Percentiles rank a stretch among this genome's conserved stretches.
These are phyloP conservation scores for Zygnema cylindricum DNA, from an alignment of 139 green algal genomes.

Conservation along the genomic window DNA sequence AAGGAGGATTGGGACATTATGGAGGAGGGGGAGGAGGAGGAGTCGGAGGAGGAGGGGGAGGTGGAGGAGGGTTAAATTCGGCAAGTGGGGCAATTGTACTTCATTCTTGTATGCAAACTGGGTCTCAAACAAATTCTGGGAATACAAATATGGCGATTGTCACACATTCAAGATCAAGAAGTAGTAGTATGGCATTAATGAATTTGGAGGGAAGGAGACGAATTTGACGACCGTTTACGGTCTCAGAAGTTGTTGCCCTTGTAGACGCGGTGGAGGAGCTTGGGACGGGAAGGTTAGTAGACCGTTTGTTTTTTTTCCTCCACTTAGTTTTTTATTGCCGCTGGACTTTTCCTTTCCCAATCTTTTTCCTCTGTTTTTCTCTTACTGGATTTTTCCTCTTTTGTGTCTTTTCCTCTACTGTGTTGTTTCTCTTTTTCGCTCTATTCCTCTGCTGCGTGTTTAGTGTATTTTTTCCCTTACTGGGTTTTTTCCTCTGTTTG, in stretches of 20 bases:
- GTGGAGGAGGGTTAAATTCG: not conserved
- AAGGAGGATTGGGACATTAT: not conserved
- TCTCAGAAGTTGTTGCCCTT: conserved; percentile 40
- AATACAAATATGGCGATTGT: conserved; percentile 15
- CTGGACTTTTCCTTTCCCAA: no score
- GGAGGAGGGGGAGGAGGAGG: not conserved
- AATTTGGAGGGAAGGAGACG: conserved; percentile 31
- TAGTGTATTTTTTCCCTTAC: no score
- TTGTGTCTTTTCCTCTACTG: no score
- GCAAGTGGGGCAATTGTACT: conserved; percentile 4
- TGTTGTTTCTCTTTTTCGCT: no score
- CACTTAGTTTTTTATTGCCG: no score
- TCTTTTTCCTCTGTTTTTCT: no score
- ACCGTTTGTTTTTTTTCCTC: not conserved
- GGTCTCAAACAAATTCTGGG: not conserved
- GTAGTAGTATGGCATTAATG: not conserved
- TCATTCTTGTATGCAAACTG: not conserved
- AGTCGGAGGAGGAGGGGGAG: not conserved
- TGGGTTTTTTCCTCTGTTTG: no score
- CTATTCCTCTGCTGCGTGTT: no score
- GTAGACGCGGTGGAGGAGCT: conserved; percentile 47
- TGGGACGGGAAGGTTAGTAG: conserved; percentile 49
- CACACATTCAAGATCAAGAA: not conserved
- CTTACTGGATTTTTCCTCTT: no score
- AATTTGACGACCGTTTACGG: conserved; percentile 49